phyloP scores from a whole-genome alignment of 495 filamentous ascomycete genomes.

The Daldinia grandis region DNA sequence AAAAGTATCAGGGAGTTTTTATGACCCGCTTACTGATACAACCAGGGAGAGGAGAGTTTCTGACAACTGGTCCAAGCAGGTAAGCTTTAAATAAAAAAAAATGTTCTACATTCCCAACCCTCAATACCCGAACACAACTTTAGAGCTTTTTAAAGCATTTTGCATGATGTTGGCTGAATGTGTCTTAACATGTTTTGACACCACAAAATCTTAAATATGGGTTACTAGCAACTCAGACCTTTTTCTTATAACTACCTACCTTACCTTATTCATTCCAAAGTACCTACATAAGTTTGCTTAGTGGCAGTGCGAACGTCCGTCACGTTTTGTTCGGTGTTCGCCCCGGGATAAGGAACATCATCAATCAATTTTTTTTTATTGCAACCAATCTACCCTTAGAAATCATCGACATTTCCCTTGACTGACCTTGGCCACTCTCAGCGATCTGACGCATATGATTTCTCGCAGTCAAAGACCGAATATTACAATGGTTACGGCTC shows the following conservation, averaged over 20 bases:
- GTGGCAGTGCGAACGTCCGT: constrained; percentile 29
- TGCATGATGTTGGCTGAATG: neutral
- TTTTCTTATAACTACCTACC: neutral
- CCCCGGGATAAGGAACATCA: constrained; percentile 26
- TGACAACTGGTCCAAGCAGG: constrained; percentile 50
- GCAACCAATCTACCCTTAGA: constrained; percentile 20
- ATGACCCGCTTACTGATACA: constrained; percentile 65
- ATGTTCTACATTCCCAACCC: constrained; percentile 22
- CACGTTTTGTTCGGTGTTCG: constrained; percentile 20
- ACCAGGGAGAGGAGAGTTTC: constrained; percentile 56
- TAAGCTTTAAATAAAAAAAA: constrained; percentile 33
- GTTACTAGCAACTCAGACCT: constrained; percentile 3
- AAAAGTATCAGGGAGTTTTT: constrained; percentile 59
- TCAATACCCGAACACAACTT: neutral
- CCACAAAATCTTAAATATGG: neutral
- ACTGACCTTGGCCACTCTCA: constrained; percentile 45
- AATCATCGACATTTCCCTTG: constrained; percentile 21
- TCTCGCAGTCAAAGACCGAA: constrained; percentile 50
- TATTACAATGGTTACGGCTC: constrained; percentile 68
- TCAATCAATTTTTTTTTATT: constrained; percentile 25
- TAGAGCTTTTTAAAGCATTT: constrained; percentile 24
- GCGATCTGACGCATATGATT: constrained; percentile 62
- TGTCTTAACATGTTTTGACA: neutral
- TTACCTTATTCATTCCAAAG: constrained; percentile 15
- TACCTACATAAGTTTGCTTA: constrained; percentile 37